phyloP scores from a whole-genome alignment of 2,329 filamentous ascomycete species.

The Aureobasidium namibiae region DNA sequence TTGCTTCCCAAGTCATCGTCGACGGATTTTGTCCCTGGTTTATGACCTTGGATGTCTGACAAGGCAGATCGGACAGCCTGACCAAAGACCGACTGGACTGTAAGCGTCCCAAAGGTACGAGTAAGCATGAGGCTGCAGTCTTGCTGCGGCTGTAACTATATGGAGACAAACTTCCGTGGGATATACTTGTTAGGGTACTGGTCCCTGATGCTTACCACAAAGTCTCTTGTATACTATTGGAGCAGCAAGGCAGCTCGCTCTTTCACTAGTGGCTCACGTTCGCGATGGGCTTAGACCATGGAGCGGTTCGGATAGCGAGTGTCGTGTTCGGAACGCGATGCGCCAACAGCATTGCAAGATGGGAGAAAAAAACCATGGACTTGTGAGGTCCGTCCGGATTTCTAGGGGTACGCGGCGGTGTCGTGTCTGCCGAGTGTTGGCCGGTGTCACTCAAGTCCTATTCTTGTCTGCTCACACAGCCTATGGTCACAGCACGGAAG shows the following conservation, averaged over 20 bases:
- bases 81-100: neutral
- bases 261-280: no score
- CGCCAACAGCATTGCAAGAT: neutral
- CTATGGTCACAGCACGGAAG: neutral
- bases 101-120: neutral
- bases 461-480: slow-evolving; percentile 3
- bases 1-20: neutral
- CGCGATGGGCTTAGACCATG: no score
- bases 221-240: neutral
- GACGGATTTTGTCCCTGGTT: neutral
- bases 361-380: no score
- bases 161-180: neutral
- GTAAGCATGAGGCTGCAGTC: neutral
- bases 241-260: neutral
- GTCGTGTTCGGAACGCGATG: neutral
- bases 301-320: neutral
- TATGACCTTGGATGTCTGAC: neutral
- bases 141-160: neutral
- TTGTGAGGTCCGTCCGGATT: neutral
- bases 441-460: neutral
- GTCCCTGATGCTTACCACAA: neutral
- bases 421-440: neutral
- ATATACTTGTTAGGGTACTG: neutral
- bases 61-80: neutral
- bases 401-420: no score